Conservation (phyloP, 2,329 filamentous ascomycete species). For the Diaporthe ampelina region DNA sequence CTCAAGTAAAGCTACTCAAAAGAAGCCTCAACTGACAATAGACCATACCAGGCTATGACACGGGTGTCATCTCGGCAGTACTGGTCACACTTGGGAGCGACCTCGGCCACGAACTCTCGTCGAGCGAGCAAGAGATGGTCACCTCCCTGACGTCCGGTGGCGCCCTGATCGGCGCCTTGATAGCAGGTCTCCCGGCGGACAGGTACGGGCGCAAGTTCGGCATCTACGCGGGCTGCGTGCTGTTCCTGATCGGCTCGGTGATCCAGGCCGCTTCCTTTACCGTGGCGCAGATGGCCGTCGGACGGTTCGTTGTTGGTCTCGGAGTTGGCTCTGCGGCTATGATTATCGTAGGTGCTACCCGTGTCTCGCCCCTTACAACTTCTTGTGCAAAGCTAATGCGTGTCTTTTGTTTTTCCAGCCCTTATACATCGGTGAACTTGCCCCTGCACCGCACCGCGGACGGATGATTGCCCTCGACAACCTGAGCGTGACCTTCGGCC, state of each 20-base stretch:
- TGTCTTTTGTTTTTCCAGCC: slow-evolving; percentile 12
- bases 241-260: slow-evolving; percentile 56
- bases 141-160: slow-evolving; percentile 60
- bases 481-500: slow-evolving; percentile 53
- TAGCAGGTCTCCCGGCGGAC: slow-evolving; percentile 55
- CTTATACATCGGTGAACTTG: slow-evolving; percentile 59
- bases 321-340: slow-evolving; percentile 58
- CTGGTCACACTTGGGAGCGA: slow-evolving; percentile 55
- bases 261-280: slow-evolving; percentile 53
- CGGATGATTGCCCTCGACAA: slow-evolving; percentile 58
- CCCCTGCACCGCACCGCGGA: slow-evolving; percentile 58
- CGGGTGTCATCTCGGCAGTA: slow-evolving; percentile 63
- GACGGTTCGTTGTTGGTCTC: slow-evolving; percentile 58
- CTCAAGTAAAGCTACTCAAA: no score
- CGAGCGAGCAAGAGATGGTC: slow-evolving; percentile 59
- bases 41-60: slow-evolving; percentile 57
- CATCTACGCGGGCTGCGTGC: slow-evolving; percentile 31
- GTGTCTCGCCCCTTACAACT: background rate
- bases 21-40: background rate
- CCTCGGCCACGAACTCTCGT: slow-evolving; percentile 53
- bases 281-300: slow-evolving; percentile 59
- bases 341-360: slow-evolving; percentile 46
- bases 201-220: slow-evolving; percentile 44
- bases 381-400: background rate
- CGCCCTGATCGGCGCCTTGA: slow-evolving; percentile 58